Evolutionary conservation across 345 rosid genomes (phyloP).

Genomic region (Sonneratia alba): DNA sequence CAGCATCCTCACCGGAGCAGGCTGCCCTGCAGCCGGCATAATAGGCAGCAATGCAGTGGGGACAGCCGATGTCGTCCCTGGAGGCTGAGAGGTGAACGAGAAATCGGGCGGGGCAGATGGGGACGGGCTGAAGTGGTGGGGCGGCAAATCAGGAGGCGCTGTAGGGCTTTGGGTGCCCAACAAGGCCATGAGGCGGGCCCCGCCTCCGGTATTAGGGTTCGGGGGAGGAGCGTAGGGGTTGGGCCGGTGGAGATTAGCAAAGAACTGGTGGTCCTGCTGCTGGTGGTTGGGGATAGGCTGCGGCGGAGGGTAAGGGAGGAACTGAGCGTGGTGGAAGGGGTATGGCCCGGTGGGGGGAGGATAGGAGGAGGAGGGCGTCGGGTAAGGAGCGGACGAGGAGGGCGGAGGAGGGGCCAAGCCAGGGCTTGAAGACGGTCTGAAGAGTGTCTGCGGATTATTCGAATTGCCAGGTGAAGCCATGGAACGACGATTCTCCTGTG

Average conservation of each 20-base stretch:
- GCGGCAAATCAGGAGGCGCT: conserved; percentile 16
- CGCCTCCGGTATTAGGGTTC: conserved; percentile 15
- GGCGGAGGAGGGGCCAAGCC: conserved; percentile 11
- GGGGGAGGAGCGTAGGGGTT: conserved; percentile 9
- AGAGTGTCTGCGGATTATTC: conserved; percentile 22
- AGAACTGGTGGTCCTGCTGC: conserved; percentile 17
- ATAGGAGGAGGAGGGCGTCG: conserved; percentile 30
- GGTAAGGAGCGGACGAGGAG: conserved; percentile 7
- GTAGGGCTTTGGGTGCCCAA: conserved; percentile 20
- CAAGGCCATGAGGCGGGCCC: conserved; percentile 22
- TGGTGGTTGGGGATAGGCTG: conserved; percentile 10
- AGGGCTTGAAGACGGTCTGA: conserved; percentile 23
- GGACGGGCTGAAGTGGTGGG: conserved; percentile 7
- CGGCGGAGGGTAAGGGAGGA: conserved; percentile 22
- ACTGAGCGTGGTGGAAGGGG: conserved; percentile 17
- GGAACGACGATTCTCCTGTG: background rate
- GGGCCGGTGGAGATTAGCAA: conserved; percentile 4
- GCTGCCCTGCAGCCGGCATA: conserved; percentile 5
- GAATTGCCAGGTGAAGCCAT: conserved; percentile 32
- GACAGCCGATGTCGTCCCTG: background rate
- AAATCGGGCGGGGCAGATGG: conserved; percentile 12
- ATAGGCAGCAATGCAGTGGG: conserved; percentile 18
- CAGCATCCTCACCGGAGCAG: conserved; percentile 29
- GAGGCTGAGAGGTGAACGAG: conserved; percentile 2
- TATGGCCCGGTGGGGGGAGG: conserved; percentile 34